Evolutionary conservation across 1,139 yeast genomes (phyloP).

Genomic region (Magnusiomyces suaveolens): DNA sequence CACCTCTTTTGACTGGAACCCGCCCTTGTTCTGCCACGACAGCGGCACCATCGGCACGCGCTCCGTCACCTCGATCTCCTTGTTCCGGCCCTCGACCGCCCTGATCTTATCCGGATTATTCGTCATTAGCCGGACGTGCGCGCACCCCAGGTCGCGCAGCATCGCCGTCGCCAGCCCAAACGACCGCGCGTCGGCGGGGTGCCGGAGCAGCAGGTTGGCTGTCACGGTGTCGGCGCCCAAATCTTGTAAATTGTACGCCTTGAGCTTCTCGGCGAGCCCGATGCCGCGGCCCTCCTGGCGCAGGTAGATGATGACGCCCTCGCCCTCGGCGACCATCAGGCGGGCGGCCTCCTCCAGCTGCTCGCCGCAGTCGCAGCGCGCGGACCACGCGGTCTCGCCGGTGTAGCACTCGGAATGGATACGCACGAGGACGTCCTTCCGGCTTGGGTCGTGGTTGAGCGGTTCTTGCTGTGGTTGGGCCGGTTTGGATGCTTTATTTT

Average conservation of each 20-base stretch:
- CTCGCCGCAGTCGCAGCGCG: constrained; percentile 98
- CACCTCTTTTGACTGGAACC: constrained; percentile 75
- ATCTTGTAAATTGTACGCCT: constrained; percentile 94
- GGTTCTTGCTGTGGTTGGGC: neutral
- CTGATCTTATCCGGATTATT: constrained; percentile 94
- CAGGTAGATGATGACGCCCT: constrained; percentile 88
- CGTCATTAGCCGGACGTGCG: constrained; percentile 67
- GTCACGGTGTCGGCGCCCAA: constrained; percentile 97
- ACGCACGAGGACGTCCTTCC: constrained; percentile 47
- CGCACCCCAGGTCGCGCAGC: constrained; percentile 67
- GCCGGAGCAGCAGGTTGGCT: constrained; percentile 84
- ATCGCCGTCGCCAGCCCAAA: constrained; percentile 93
- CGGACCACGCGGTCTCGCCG: constrained; percentile 98
- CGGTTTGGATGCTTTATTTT: neutral
- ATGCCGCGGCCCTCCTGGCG: constrained; percentile 98
- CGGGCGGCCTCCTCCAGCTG: constrained; percentile 97
- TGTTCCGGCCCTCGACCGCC: constrained; percentile 81
- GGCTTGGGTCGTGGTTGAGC: neutral
- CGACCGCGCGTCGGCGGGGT: constrained; percentile 93
- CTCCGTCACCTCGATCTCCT: constrained; percentile 61
- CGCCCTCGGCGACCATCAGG: constrained; percentile 74
- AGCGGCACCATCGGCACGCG: constrained; percentile 95
- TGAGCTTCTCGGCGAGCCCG: constrained; percentile 91
- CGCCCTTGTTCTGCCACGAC: constrained; percentile 67
- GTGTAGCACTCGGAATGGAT: constrained; percentile 98